A percentile compares a stretch with the other conserved stretches of the same genome.
phyloP scores from a whole-genome alignment of 305 asterid species.

The Euphrasia arctica region DNA sequence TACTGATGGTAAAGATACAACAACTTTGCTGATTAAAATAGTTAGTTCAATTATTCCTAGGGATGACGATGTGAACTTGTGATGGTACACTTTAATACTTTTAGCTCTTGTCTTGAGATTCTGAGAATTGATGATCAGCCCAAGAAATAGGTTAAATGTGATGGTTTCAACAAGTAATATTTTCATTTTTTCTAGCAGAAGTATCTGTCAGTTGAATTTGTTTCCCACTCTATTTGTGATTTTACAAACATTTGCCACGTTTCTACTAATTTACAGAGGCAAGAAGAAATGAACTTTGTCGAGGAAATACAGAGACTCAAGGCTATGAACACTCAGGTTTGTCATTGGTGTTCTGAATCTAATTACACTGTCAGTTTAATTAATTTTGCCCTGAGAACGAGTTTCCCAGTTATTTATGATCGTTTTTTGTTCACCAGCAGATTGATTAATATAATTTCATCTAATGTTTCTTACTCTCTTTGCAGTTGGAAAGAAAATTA shows the following conservation, averaged over 20 bases:
- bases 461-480: too few relatives aligned
- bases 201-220: conserved; percentile 3
- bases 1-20: neutral
- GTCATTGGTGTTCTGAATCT: conserved; percentile 4
- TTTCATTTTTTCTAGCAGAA: neutral
- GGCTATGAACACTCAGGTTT: conserved; percentile 72
- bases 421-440: too few relatives aligned
- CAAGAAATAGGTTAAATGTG: neutral
- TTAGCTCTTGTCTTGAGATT: conserved; percentile 3
- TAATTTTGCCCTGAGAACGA: too few relatives aligned
- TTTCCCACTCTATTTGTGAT: neutral
- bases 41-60: too few relatives aligned
- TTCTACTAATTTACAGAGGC: conserved; percentile 33
- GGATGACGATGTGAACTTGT: too few relatives aligned
- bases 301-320: conserved; percentile 84
- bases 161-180: neutral
- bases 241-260: conserved; percentile 1
- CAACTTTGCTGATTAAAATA: too few relatives aligned
- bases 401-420: neutral
- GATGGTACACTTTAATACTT: neutral
- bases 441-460: too few relatives aligned
- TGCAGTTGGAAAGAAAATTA: too few relatives aligned
- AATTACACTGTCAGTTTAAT: too few relatives aligned
- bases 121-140: conserved; percentile 4
- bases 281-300: conserved; percentile 48